Base-by-base conservation (phyloP, 2,329 filamentous ascomycete species). In the Aspergillus calidoustus region DNA sequence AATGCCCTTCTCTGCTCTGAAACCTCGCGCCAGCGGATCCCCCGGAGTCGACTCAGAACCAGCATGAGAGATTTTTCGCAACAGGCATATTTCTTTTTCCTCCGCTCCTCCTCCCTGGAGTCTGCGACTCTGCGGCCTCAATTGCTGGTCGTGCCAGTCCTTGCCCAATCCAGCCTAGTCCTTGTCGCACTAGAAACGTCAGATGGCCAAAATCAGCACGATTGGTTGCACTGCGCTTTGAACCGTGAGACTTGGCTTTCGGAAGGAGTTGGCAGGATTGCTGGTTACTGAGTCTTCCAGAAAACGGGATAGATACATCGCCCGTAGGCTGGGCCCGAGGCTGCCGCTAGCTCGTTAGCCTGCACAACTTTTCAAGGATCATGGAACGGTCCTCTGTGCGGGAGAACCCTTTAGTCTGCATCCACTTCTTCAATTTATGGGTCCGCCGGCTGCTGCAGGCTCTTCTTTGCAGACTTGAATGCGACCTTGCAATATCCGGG, bases 331-430 rank as follows among this genome's bases (percentile, higher is more conserved):
- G n/a, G 13, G 44, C 15, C n/a, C 44, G 43, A 46, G 13, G 34
- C 31, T 52, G n/a, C 30, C 28, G n/a, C 15, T 11, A 51, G 48
- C 19, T 34, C 31, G 28, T n/a, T 41, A 23, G 22, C 25, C 19
- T 54, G 51, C 34, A 54, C 31, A 23, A 43, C 31, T 7, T 22
- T 48, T 25, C 56, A 52, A 31, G 38, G 56, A 47, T 58, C 11
- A 13, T 58, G 23, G 48, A 46, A 50, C 25, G n/a, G 54, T 19
- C 28, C 6, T n/a, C 11, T n/a, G n/a, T 4, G 47, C 47, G 55
- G 55, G 46, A 22, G 55, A 57, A 57, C 55, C 55, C 46, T 41
- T 30, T 52, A 52, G 49, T 46, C 52, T 31, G 49, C 43, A 58
- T 34, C 34, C 38, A 52, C 38, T 30, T 51, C 15, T 31, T 41